Evolutionary conservation across 2,329 filamentous ascomycete species (phyloP).

Genomic region (Aureobasidium sp.): DNA sequence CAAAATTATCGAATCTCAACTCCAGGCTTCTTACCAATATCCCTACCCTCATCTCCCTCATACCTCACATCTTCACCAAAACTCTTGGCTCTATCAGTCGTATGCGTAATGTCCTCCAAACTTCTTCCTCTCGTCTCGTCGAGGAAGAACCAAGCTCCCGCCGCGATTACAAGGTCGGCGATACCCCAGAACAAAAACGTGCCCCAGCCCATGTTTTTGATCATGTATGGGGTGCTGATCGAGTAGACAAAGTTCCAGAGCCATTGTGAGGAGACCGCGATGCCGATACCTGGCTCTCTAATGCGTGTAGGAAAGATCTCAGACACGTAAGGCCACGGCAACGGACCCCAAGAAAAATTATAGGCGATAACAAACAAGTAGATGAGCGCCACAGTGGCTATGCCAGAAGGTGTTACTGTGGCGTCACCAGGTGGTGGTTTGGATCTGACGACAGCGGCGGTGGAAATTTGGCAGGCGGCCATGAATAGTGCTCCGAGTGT

Average conservation of each 20-base stretch:
- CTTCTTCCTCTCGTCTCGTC: conserved; percentile 32
- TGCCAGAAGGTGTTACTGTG: conserved; percentile 32
- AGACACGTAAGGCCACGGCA: conserved; percentile 41
- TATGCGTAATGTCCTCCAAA: conserved; percentile 29
- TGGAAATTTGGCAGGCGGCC: conserved; percentile 30
- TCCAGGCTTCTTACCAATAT: neutral
- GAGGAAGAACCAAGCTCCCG: conserved; percentile 33
- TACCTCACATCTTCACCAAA: neutral
- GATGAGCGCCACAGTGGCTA: conserved; percentile 48
- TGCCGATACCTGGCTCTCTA: conserved; percentile 44
- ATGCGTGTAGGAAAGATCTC: conserved; percentile 49
- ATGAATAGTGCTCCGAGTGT: conserved; percentile 29
- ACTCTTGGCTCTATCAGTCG: conserved; percentile 1
- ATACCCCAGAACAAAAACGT: conserved; percentile 44
- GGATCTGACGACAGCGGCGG: conserved; percentile 26
- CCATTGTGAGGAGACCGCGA: conserved; percentile 47
- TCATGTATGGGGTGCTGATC: conserved; percentile 45
- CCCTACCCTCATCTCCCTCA: neutral
- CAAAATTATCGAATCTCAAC: neutral
- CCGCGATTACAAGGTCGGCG: conserved; percentile 38
- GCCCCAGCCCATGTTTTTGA: conserved; percentile 41
- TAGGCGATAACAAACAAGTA: conserved; percentile 51
- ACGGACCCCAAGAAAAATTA: conserved; percentile 47
- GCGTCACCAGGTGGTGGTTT: conserved; percentile 23
- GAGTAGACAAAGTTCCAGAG: conserved; percentile 39